Percentiles rank a stretch among this genome's conserved stretches.
Evolutionary conservation across 2,329 filamentous ascomycete genomes (phyloP).

Genomic region (Aspergillus caelatus): DNA sequence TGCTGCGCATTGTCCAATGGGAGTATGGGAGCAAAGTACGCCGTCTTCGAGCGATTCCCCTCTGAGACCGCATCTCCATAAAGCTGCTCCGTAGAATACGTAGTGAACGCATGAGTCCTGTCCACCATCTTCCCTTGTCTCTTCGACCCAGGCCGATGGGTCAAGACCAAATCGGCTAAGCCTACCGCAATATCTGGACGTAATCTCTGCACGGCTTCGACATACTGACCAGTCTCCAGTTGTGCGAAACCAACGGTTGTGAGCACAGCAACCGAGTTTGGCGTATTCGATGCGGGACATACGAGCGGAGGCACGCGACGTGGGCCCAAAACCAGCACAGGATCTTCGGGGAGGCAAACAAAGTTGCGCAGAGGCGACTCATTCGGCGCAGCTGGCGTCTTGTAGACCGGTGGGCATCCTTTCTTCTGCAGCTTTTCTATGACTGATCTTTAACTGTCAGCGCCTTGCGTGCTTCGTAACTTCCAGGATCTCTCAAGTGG

Average conservation of each 20-base stretch:
- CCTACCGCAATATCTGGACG: constrained; percentile 79
- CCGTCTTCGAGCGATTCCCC: constrained; percentile 44
- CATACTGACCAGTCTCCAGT: constrained; percentile 71
- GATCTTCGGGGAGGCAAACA: constrained; percentile 68
- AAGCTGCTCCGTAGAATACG: constrained; percentile 61
- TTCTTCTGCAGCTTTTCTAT: constrained; percentile 57
- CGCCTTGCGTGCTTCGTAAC: constrained; percentile 1
- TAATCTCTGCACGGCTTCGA: constrained; percentile 64
- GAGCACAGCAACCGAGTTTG: constrained; percentile 72
- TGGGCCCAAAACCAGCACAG: constrained; percentile 72
- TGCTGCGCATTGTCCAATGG: constrained; percentile 76
- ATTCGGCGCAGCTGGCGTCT: constrained; percentile 46
- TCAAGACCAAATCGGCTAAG: constrained; percentile 71
- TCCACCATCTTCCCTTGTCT: constrained; percentile 81
- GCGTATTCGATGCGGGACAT: constrained; percentile 69
- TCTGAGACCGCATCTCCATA: constrained; percentile 36
- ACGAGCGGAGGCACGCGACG: constrained; percentile 76
- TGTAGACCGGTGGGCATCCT: constrained; percentile 54
- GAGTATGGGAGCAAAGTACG: constrained; percentile 67
- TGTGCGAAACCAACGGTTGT: constrained; percentile 84
- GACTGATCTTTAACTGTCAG: constrained; percentile 54
- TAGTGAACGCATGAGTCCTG: constrained; percentile 80
- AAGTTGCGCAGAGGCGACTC: constrained; percentile 72
- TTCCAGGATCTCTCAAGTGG: background rate
- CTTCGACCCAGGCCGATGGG: constrained; percentile 66